Percentiles rank a stretch among this genome's conserved stretches.
Conservation (phyloP, 2,329 filamentous ascomycete genomes). For the Nectriaceae sp. region DNA sequence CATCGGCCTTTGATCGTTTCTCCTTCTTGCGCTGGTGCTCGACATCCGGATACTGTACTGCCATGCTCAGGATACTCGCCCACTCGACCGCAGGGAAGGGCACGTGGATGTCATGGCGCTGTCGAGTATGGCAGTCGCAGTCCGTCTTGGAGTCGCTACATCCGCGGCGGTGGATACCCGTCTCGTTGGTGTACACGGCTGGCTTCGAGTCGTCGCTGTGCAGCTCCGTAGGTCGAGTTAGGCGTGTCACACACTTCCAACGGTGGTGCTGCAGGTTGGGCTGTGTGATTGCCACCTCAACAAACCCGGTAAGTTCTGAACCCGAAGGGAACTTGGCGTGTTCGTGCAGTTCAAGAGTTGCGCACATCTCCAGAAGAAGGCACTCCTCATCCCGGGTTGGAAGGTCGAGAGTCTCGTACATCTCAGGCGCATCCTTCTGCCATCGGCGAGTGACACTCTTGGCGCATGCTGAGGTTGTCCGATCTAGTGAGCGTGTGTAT, state of each 20-base stretch:
- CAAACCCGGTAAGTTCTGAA: slow-evolving; percentile 61
- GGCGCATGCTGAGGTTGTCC: slow-evolving; percentile 57
- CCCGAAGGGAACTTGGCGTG: slow-evolving; percentile 58
- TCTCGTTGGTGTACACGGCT: slow-evolving; percentile 51
- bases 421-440: slow-evolving; percentile 59
- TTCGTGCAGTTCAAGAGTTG: slow-evolving; percentile 60
- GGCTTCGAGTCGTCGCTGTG: slow-evolving; percentile 45
- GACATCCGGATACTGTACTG: slow-evolving; percentile 53
- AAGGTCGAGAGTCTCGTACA: slow-evolving; percentile 54
- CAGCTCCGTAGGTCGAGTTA: slow-evolving; percentile 59
- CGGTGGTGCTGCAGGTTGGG: slow-evolving; percentile 54
- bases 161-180: slow-evolving; percentile 54
- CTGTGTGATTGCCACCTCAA: slow-evolving; percentile 60
- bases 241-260: slow-evolving; percentile 62
- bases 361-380: slow-evolving; percentile 64
- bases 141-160: slow-evolving; percentile 49
- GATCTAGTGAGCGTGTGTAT: slow-evolving; percentile 56
- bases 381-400: slow-evolving; percentile 51
- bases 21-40: slow-evolving; percentile 41
- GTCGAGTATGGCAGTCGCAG: slow-evolving; percentile 53
- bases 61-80: slow-evolving; percentile 59
- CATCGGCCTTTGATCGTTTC: slow-evolving; percentile 36
- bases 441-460: slow-evolving; percentile 56
- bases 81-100: slow-evolving; percentile 61
- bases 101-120: slow-evolving; percentile 53